Percentiles rank a stretch among this genome's conserved stretches.
These are phyloP conservation scores for Geotrichum siamense DNA, from an alignment of 1,139 yeast genomes.

Conservation along the genomic window DNA sequence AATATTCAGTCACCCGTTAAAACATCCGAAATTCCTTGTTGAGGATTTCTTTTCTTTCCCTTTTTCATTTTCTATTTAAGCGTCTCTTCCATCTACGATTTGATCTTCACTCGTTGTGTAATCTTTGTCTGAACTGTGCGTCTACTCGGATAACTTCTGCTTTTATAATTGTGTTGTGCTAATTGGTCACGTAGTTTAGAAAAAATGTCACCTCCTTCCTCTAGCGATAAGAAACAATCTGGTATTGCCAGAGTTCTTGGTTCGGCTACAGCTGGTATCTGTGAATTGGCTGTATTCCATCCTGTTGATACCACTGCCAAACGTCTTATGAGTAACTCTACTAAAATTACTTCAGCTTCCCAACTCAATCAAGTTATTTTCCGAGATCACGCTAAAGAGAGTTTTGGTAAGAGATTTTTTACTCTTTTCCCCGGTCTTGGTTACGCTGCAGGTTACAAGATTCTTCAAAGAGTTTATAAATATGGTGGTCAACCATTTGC, in stretches of 20 bases:
- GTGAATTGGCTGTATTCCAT: slow-evolving; percentile 94
- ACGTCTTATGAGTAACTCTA: slow-evolving; percentile 93
- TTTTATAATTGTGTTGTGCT: too few species aligned
- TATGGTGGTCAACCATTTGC: slow-evolving; percentile 99
- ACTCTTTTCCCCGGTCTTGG: slow-evolving; percentile 97
- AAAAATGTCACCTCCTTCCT: slow-evolving; percentile 41
- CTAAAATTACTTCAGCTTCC: slow-evolving; percentile 47
- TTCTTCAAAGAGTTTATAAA: slow-evolving; percentile 94
- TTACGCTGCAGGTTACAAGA: slow-evolving; percentile 95
- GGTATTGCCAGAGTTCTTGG: slow-evolving; percentile 90
- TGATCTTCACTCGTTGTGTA: too few species aligned
- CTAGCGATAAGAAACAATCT: slow-evolving; percentile 74
- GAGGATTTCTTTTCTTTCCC: too few species aligned
- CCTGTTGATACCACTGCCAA: slow-evolving; percentile 98
- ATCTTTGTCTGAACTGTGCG: too few species aligned
- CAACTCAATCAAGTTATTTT: slow-evolving; percentile 83
- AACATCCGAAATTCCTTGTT: too few species aligned
- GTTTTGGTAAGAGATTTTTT: slow-evolving; percentile 62
- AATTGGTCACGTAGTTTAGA: background rate
- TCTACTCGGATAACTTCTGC: too few species aligned
- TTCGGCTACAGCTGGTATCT: slow-evolving; percentile 94
- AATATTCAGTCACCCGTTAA: too few species aligned
- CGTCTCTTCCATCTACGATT: too few species aligned
- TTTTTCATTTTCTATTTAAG: too few species aligned
- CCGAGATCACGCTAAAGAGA: slow-evolving; percentile 68